Conservation (phyloP, 495 filamentous ascomycete species). For the Penicillium ochrochloron region DNA sequence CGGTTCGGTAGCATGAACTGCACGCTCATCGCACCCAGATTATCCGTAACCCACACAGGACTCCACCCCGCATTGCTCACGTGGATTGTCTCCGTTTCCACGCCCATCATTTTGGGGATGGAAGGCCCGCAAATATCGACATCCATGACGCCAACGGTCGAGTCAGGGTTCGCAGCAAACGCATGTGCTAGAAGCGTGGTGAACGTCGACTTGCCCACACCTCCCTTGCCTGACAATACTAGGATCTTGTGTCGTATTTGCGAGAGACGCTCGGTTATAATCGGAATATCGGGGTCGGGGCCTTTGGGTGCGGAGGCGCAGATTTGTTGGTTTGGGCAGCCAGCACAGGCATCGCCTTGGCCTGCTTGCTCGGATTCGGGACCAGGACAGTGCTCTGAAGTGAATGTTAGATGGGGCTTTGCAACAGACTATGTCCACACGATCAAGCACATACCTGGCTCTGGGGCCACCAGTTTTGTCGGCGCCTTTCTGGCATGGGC, state of each 20-base stretch:
- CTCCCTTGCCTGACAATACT: slow-evolving; percentile 91
- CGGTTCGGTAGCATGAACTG: slow-evolving; percentile 95
- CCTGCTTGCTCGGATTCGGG: slow-evolving; percentile 88
- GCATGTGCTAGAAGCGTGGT: slow-evolving; percentile 83
- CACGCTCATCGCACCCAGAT: slow-evolving; percentile 91
- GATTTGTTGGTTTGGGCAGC: slow-evolving; percentile 94
- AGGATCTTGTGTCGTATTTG: slow-evolving; percentile 88
- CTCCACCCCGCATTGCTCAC: slow-evolving; percentile 82
- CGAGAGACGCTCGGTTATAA: slow-evolving; percentile 82
- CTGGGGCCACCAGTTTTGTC: slow-evolving; percentile 79
- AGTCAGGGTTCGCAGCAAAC: slow-evolving; percentile 76
- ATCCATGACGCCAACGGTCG: slow-evolving; percentile 89
- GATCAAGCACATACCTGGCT: slow-evolving; percentile 64
- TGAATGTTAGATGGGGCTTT: slow-evolving; percentile 7
- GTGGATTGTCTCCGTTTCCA: slow-evolving; percentile 90
- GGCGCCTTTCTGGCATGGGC: slow-evolving; percentile 73
- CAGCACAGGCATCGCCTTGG: slow-evolving; percentile 83
- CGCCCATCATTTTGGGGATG: slow-evolving; percentile 98
- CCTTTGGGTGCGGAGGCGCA: slow-evolving; percentile 95
- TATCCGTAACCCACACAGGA: slow-evolving; percentile 92
- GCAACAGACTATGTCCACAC: slow-evolving; percentile 7
- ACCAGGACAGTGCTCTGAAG: slow-evolving; percentile 86
- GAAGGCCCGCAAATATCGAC: slow-evolving; percentile 94
- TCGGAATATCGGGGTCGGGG: slow-evolving; percentile 89
- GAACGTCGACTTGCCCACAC: slow-evolving; percentile 95